Conservation (phyloP, 2,329 filamentous ascomycete genomes). For the Sporothrix phasma region DNA sequence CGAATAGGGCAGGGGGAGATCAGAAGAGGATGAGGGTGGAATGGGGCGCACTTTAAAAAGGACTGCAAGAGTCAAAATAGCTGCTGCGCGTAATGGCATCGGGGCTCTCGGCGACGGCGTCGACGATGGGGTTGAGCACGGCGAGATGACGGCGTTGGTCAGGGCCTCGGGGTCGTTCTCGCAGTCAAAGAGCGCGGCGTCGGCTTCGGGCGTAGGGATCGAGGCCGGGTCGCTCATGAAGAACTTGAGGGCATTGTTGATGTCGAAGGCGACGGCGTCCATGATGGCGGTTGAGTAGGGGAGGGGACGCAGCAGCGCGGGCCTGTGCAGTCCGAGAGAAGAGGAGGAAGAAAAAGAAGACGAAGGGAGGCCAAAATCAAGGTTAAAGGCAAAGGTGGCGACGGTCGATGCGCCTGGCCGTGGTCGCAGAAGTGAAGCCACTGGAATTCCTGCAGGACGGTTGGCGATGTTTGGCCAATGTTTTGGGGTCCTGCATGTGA, state of each 20-base stretch:
- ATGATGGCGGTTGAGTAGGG: conserved; percentile 32
- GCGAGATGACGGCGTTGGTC: conserved; percentile 69
- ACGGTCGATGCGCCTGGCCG: not conserved
- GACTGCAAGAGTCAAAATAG: conserved; percentile 92
- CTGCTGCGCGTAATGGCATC: conserved; percentile 72
- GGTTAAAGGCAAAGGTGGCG: not conserved
- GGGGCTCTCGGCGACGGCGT: conserved; percentile 83
- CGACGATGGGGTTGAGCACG: conserved; percentile 83
- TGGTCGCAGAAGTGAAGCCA: conserved; percentile 6
- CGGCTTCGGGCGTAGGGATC: conserved; percentile 78
- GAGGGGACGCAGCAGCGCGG: conserved; percentile 9
- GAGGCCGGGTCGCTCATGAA: conserved; percentile 88
- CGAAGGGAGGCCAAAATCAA: not conserved
- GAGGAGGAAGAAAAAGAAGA: not conserved
- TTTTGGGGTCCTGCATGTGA: not conserved
- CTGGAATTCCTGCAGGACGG: not conserved
- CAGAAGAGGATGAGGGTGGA: conserved; percentile 25
- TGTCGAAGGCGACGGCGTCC: conserved; percentile 79
- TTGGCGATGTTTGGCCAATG: conserved; percentile 8
- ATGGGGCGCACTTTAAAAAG: conserved; percentile 80
- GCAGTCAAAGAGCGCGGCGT: conserved; percentile 74
- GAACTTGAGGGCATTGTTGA: conserved; percentile 91
- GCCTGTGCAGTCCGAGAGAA: conserved; percentile 3
- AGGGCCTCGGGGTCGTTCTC: conserved; percentile 84
- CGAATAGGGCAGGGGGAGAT: conserved; percentile 23